phyloP scores from a whole-genome alignment of 2,329 filamentous ascomycete genomes.

The Amylocarpus encephaloides region DNA sequence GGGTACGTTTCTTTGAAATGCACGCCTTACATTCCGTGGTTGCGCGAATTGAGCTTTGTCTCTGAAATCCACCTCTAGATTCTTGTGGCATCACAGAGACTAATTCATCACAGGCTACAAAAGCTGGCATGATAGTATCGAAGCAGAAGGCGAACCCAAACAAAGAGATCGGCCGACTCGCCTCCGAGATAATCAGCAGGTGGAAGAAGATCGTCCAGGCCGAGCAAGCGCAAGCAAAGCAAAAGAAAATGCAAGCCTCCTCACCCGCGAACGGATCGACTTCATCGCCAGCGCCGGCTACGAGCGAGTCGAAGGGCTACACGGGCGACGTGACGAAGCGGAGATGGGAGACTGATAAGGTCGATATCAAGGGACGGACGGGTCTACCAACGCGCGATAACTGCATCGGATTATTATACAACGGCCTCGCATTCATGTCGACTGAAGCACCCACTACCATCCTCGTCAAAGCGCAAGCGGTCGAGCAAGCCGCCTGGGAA shows the following conservation, averaged over 20 bases:
- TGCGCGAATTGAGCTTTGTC: conserved; percentile 2
- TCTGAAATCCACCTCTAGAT: not conserved
- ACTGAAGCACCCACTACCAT: conserved; percentile 65
- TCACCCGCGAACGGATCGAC: conserved; percentile 21
- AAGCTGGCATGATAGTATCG: conserved; percentile 83
- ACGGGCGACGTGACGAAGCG: conserved; percentile 70
- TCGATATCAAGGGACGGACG: conserved; percentile 66
- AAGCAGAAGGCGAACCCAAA: conserved; percentile 71
- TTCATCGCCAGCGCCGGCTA: conserved; percentile 31
- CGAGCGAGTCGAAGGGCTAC: conserved; percentile 41
- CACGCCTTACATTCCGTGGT: conserved; percentile 17
- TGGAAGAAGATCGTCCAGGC: conserved; percentile 76
- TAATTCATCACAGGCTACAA: conserved; percentile 55
- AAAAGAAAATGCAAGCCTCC: conserved; percentile 20
- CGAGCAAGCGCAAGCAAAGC: conserved; percentile 50
- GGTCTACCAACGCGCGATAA: conserved; percentile 69
- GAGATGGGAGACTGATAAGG: conserved; percentile 72
- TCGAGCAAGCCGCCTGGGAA: conserved; percentile 72
- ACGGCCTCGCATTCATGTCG: conserved; percentile 70
- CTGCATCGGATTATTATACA: conserved; percentile 88
- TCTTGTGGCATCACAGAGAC: conserved; percentile 1
- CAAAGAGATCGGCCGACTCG: conserved; percentile 72
- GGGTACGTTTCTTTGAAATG: conserved; percentile 46
- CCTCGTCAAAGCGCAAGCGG: conserved; percentile 68
- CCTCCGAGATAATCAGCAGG: conserved; percentile 77